Evolutionary conservation across 2,329 filamentous ascomycete genomes (phyloP), one percentile per base, ranked within the genome.

Genomic region (Orbilia quercus): DNA sequence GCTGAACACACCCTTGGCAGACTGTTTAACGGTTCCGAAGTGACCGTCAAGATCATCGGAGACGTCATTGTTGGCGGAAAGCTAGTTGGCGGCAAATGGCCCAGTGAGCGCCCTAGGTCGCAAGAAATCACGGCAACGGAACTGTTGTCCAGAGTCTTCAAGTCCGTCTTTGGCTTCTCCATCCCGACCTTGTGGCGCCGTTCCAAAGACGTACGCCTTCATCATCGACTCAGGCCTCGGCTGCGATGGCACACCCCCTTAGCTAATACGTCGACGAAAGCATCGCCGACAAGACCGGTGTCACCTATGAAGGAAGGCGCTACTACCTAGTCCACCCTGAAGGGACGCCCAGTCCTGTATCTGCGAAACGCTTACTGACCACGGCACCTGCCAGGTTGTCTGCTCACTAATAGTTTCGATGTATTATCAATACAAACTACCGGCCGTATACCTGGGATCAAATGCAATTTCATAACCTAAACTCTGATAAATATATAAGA

Each of bases 241-340:
- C 44, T 81, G 80, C 74, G 65, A 67, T 53, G 53, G 65, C 47
- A 67, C 77, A 20, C n/a, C 77, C 78, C 1, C 25, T 76, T 6
- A 34, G 11, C 66, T 50, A 77, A 36, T 79, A 79, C 71, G 50
- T 80, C 31, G 55, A 47, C n/a, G 69, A 76, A 50, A 66, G 76
- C 14, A 75, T 75, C 12, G 63, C 59, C 42, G 53, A 79, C 7
- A 62, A 40, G 16, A 79, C 78, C 11, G 74, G 66, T 7, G 77
- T 50, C 69, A 81, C 80, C 72, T 45, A 62, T 36, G 54, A 69
- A 18, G 54, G 50, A 42, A 77, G 47, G 23, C 63, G 70, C 16
- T 82, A 81, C 75, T 81, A 80, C 51, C 76, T 82, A 2, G 79
- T 77, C 34, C 25, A 75, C 38, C 75, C 78, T 0, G 59, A 78